phyloP scores from a whole-genome alignment of 2,329 filamentous ascomycete species.

The Colletotrichum cordylinicola region DNA sequence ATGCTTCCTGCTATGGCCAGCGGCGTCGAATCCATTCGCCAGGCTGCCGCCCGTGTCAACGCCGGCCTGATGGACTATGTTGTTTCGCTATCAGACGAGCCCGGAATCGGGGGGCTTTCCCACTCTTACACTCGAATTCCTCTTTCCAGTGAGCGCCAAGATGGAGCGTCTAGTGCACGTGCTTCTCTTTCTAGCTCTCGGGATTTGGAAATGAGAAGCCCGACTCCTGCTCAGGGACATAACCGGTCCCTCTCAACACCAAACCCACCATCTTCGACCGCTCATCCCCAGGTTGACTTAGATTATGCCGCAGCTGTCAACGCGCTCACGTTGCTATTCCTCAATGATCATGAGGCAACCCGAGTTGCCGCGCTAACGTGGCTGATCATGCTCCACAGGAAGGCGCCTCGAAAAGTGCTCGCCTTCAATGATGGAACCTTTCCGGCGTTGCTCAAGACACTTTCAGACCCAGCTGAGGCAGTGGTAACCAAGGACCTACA shows the following conservation, averaged over 20 bases:
- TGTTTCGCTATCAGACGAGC: slow-evolving; percentile 83
- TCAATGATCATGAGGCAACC: slow-evolving; percentile 97
- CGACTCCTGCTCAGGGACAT: slow-evolving; percentile 51
- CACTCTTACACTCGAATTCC: slow-evolving; percentile 46
- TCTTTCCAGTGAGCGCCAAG: slow-evolving; percentile 48
- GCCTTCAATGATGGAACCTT: slow-evolving; percentile 98
- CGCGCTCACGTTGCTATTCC: slow-evolving; percentile 88
- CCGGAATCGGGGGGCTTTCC: slow-evolving; percentile 40
- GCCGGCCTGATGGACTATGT: slow-evolving; percentile 93
- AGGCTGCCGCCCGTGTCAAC: slow-evolving; percentile 89
- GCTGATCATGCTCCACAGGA: slow-evolving; percentile 97
- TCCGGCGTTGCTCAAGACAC: slow-evolving; percentile 91
- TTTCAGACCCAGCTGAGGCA: slow-evolving; percentile 93
- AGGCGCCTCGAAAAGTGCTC: slow-evolving; percentile 90
- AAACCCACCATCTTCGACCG: slow-evolving; percentile 41
- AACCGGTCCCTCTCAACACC: slow-evolving; percentile 53
- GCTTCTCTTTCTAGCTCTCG: slow-evolving; percentile 58
- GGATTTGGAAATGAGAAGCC: slow-evolving; percentile 58
- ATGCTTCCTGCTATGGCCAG: slow-evolving; percentile 94
- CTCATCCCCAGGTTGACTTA: slow-evolving; percentile 70
- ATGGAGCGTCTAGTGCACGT: slow-evolving; percentile 54
- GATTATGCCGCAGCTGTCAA: slow-evolving; percentile 96
- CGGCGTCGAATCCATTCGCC: slow-evolving; percentile 85
- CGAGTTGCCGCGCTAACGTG: slow-evolving; percentile 92
- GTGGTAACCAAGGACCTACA: slow-evolving; percentile 96